Base-by-base conservation (phyloP, 768 basidiomycete species). In the Hebeloma cylindrosporum region DNA sequence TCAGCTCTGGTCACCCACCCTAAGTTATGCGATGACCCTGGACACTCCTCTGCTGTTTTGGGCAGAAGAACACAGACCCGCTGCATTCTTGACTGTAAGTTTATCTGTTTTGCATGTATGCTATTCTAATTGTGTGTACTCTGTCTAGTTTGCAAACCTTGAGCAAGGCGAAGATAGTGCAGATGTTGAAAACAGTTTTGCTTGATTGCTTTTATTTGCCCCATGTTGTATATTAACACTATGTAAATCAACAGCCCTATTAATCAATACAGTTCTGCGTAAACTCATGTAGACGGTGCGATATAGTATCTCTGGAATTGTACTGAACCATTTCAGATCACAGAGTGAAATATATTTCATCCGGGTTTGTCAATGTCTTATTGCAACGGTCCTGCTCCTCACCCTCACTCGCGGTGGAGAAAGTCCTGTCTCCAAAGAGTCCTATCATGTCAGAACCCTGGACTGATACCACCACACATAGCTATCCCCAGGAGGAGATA, bases 21-120 rank as follows among this genome's bases (percentile, higher is more conserved):
- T 94, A 53, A 77, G 81, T 27, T 97, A 90, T 60, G 77, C 81
- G 14, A 86, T 95, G 77, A 80, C 79, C 21, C 71, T 97, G 47
- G 94, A 95, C 61, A 94, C 90, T n/a, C 94, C 94, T 9, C 72
- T 94, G 22, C 71, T 87, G 47, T 97, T 96, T 81, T 97, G 94
- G 94, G 87, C 92, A 1, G 91, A 94, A 64, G 88, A 91, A 60
- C 94, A 97, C 63, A 79, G 94, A 40, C 93, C 93, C 1, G 87
- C 91, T 21, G 92, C 93, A 3, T 97, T 97, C 82, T 70, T 97
- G 58, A 88, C 86, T 31, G 88, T 90, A 56, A 72, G 87, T 76
- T 26, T 27, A 22, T 22, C 20, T 39, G 16, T 14, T 29, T 20
- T 30, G 40, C 23, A 29, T 38, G 28, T 23, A 17, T 23, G 18